Conservation (phyloP, 2,329 filamentous ascomycete species). For the Aureobasidium sp. region DNA sequence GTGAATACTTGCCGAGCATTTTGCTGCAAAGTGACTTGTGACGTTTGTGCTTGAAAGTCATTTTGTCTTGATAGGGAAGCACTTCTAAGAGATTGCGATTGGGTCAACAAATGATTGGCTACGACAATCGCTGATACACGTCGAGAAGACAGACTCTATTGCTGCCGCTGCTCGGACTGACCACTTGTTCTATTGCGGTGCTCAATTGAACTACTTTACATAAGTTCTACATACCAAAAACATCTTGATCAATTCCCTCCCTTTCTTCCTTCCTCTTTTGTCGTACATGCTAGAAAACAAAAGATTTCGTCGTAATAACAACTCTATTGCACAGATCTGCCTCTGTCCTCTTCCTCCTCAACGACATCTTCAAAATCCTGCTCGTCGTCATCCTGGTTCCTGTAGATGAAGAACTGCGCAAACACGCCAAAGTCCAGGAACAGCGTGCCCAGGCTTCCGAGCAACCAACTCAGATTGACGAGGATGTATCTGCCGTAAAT, state of each 20-base stretch:
- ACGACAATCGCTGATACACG: no score
- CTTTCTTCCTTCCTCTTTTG: background rate
- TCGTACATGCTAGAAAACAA: background rate
- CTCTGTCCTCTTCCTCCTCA: conserved; percentile 19
- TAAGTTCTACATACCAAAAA: background rate
- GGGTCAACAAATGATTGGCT: no score
- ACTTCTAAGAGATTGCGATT: no score
- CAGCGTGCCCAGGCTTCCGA: conserved; percentile 82
- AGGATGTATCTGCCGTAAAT: conserved; percentile 78
- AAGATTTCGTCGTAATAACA: background rate
- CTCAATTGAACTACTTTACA: background rate
- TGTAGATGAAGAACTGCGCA: conserved; percentile 85
- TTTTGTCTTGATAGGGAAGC: no score
- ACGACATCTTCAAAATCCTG: conserved; percentile 19
- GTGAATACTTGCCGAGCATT: no score
- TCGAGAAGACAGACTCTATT: no score
- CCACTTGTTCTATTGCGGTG: background rate
- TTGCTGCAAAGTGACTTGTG: no score
- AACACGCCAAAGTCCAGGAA: conserved; percentile 82
- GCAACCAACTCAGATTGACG: conserved; percentile 84
- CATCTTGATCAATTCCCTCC: background rate
- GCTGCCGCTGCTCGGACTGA: background rate
- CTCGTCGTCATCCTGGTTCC: conserved; percentile 35
- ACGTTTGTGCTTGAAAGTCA: no score
- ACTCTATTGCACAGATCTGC: conserved; percentile 16